These are phyloP conservation scores for Malus hybrid DNA, from an alignment of 331 rosid species.

Conservation along the genomic window DNA sequence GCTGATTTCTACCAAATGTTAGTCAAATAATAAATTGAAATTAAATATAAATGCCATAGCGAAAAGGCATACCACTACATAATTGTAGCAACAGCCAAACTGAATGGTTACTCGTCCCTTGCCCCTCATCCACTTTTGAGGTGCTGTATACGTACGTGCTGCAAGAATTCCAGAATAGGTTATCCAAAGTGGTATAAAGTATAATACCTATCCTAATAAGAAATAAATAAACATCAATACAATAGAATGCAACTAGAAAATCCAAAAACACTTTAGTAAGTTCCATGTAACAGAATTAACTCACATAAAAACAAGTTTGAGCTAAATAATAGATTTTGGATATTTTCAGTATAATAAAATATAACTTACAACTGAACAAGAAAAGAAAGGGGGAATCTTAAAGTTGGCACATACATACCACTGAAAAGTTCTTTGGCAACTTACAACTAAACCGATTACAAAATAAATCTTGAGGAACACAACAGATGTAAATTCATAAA, in stretches of 20 bases:
- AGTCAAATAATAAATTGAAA: neutral
- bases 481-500: neutral
- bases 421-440: neutral
- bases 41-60: neutral
- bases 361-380: neutral
- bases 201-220: neutral
- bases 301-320: neutral
- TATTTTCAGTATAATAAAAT: neutral
- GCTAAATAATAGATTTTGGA: neutral
- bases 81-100: constrained; percentile 96
- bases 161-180: constrained; percentile 25
- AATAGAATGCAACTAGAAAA: neutral
- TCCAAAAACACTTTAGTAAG: neutral
- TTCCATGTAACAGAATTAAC: neutral
- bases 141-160: constrained; percentile 84
- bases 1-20: constrained; percentile 2
- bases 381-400: neutral
- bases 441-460: neutral
- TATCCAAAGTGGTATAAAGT: neutral
- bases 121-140: constrained; percentile 94
- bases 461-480: neutral
- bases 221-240: neutral
- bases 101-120: constrained; percentile 90
- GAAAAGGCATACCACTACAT: constrained; percentile 56
- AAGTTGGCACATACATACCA: neutral